These are phyloP conservation scores for Globisporangium cystogenes DNA, from an alignment of 352 stramenopile genomes.

Conservation along the genomic window DNA sequence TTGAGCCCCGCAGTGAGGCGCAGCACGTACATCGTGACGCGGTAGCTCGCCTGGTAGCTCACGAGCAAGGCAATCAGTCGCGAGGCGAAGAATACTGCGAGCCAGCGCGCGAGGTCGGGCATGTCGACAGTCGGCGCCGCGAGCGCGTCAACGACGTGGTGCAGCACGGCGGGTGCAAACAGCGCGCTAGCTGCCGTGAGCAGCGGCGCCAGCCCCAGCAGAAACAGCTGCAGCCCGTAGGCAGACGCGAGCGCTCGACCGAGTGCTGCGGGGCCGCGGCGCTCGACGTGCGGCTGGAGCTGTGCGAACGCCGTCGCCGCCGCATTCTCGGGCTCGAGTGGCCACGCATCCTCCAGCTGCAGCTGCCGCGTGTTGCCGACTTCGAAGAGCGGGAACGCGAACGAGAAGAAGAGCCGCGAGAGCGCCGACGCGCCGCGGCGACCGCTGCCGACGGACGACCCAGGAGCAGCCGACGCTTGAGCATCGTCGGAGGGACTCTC, in stretches of 20 bases:
- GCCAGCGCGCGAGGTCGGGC: slow-evolving; percentile 20
- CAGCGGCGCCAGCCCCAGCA: slow-evolving; percentile 10
- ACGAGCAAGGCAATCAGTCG: slow-evolving; percentile 23
- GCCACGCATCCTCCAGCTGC: slow-evolving; percentile 31
- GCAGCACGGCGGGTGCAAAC: slow-evolving; percentile 37
- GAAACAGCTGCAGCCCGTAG: too few relatives aligned
- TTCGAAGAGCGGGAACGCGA: slow-evolving; percentile 31
- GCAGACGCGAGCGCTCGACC: too few relatives aligned
- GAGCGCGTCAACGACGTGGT: slow-evolving; percentile 37
- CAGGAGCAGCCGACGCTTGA: too few relatives aligned
- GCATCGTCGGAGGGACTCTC: too few relatives aligned
- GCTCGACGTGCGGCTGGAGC: slow-evolving; percentile 9
- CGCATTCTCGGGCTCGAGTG: slow-evolving; percentile 21
- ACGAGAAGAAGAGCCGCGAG: slow-evolving; percentile 36
- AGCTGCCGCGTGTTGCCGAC: slow-evolving; percentile 38
- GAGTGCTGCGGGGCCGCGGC: too few relatives aligned
- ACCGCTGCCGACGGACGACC: too few relatives aligned
- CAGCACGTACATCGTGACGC: slow-evolving; percentile 23
- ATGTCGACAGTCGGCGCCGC: slow-evolving; percentile 20
- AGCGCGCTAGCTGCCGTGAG: slow-evolving; percentile 22
- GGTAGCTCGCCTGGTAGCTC: slow-evolving; percentile 17
- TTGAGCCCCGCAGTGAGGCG: slow-evolving; percentile 29
- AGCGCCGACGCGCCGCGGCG: not conserved
- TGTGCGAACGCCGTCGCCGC: slow-evolving; percentile 16
- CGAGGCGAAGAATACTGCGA: slow-evolving; percentile 35